Percentiles rank a stretch among this genome's conserved stretches.
Conservation (phyloP, 75 land plant species). For the Pinus albicaulis region DNA sequence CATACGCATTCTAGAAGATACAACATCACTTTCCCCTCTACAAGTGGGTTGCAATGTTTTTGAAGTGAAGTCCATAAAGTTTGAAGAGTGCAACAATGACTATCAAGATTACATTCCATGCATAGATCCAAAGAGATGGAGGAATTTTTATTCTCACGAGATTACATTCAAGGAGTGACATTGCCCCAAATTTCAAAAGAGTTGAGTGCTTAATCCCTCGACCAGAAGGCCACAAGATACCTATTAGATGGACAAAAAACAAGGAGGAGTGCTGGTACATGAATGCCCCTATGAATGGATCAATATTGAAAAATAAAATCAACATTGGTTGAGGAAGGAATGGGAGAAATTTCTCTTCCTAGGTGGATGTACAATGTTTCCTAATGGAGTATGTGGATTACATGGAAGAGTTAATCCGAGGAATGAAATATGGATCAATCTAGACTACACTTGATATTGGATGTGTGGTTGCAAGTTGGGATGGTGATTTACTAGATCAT, state of each 20-base stretch:
- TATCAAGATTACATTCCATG: constrained; percentile 92
- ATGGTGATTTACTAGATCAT: constrained; percentile 78
- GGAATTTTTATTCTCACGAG: constrained; percentile 67
- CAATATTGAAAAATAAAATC: constrained; percentile 84
- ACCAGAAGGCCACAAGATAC: constrained; percentile 80
- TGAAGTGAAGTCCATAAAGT: constrained; percentile 11
- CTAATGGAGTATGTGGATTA: constrained; percentile 82
- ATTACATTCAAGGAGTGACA: constrained; percentile 88
- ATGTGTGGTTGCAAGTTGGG: constrained; percentile 99
- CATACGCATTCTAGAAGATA: constrained; percentile 14
- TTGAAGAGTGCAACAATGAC: constrained; percentile 63
- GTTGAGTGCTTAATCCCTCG: constrained; percentile 91
- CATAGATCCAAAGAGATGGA: constrained; percentile 95
- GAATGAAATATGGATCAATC: constrained; percentile 84
- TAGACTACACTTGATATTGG: constrained; percentile 96
- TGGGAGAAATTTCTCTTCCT: constrained; percentile 95
- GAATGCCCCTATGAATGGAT: constrained; percentile 99
- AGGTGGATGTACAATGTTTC: constrained; percentile 98
- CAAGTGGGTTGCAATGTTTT: neutral
- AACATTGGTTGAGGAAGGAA: constrained; percentile 84
- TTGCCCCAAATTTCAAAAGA: constrained; percentile 74
- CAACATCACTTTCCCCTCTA: neutral
- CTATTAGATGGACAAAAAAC: constrained; percentile 90
- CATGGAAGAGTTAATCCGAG: constrained; percentile 83
- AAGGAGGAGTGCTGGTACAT: constrained; percentile 89